These are phyloP conservation scores for Aphanocladium album DNA, from an alignment of 2,329 filamentous ascomycete species.

Conservation along the genomic window DNA sequence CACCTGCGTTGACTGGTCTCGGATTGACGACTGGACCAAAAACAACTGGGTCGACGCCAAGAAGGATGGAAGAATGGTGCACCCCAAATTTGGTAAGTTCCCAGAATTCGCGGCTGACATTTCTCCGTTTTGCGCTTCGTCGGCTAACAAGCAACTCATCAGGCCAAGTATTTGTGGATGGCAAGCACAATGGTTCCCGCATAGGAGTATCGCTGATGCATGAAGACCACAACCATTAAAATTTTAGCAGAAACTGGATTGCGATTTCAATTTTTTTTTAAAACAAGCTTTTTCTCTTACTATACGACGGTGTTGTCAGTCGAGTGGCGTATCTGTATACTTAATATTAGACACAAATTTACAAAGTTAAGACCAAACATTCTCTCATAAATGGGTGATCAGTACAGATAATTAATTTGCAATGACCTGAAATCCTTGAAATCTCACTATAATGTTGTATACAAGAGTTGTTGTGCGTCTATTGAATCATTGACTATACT, in stretches of 20 bases:
- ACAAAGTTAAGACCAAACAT: too few species aligned
- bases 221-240: not conserved
- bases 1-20: conserved; percentile 2
- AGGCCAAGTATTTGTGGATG: conserved; percentile 1
- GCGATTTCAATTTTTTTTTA: too few species aligned
- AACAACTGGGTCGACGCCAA: conserved; percentile 1
- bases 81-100: not conserved
- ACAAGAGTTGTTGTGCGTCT: not conserved
- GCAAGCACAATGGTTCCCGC: conserved; percentile 1
- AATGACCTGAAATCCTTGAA: too few species aligned
- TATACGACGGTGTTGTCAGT: too few species aligned
- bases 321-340: too few species aligned
- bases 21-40: not conserved
- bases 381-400: too few species aligned
- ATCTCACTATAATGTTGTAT: not conserved
- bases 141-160: not conserved
- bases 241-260: not conserved
- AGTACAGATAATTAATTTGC: too few species aligned
- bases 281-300: too few species aligned
- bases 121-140: not conserved
- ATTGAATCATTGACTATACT: not conserved
- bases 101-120: not conserved
- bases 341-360: too few species aligned
- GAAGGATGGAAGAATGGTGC: conserved; percentile 4
- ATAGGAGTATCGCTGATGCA: not conserved